phyloP scores from a whole-genome alignment of 805 yeast genomes.

The Candida ficus region DNA sequence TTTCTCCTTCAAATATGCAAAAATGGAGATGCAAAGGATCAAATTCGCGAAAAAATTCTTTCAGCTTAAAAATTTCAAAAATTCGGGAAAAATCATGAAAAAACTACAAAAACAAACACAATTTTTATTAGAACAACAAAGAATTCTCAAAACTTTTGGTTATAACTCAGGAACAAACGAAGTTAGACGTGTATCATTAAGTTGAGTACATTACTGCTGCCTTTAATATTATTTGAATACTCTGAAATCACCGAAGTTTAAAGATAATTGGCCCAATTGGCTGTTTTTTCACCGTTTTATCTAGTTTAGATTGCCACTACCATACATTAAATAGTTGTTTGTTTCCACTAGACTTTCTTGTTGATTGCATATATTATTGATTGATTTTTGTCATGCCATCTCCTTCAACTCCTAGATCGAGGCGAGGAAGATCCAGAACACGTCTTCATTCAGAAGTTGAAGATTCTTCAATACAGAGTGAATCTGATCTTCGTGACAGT shows the following conservation, averaged over 20 bases:
- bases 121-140: no score
- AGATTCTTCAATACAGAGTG: background rate
- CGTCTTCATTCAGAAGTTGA: constrained; percentile 4
- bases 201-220: background rate
- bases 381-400: background rate
- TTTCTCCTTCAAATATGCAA: no score
- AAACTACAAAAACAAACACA: no score
- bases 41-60: no score
- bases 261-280: background rate
- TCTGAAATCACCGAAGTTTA: background rate
- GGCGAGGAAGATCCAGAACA: constrained; percentile 4
- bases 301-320: background rate
- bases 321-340: background rate
- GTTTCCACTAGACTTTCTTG: background rate
- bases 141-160: no score
- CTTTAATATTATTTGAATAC: background rate
- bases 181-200: background rate
- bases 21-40: no score
- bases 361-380: background rate
- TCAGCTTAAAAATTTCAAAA: no score
- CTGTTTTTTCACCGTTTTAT: background rate
- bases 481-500: background rate
- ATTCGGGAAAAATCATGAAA: no score
- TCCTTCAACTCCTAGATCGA: constrained; percentile 2
- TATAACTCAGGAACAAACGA: no score